These are phyloP conservation scores for Candida sp. DNA, from an alignment of 1,139 yeast genomes.

Conservation along the genomic window DNA sequence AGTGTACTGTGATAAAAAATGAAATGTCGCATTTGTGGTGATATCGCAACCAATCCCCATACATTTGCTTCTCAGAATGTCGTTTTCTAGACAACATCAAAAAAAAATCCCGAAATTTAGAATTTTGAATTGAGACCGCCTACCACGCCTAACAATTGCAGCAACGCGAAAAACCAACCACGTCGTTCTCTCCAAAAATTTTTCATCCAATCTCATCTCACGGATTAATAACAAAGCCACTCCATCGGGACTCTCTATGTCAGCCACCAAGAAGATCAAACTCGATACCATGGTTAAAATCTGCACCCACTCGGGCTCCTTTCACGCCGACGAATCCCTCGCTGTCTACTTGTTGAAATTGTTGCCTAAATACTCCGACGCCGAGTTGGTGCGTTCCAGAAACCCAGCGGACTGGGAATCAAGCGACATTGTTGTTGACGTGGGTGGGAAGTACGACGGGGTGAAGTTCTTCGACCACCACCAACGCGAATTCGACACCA, in stretches of 20 bases:
- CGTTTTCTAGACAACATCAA: too few relatives aligned
- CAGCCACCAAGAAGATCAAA: slow-evolving; percentile 16
- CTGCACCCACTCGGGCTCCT: slow-evolving; percentile 94
- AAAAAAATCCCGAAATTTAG: too few relatives aligned
- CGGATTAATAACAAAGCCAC: neutral
- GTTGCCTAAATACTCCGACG: slow-evolving; percentile 70
- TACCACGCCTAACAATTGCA: neutral
- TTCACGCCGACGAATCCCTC: slow-evolving; percentile 98
- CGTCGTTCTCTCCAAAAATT: neutral
- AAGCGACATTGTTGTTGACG: slow-evolving; percentile 95
- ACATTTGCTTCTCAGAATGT: too few relatives aligned
- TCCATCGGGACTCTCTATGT: slow-evolving; percentile 9
- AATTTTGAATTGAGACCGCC: too few relatives aligned
- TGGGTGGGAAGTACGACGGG: slow-evolving; percentile 92
- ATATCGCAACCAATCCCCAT: too few relatives aligned
- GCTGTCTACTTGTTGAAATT: slow-evolving; percentile 87
- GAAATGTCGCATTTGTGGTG: too few relatives aligned
- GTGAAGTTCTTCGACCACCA: slow-evolving; percentile 93
- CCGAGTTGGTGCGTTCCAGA: slow-evolving; percentile 81
- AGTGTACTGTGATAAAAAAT: too few relatives aligned
- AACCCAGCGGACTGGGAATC: slow-evolving; percentile 81
- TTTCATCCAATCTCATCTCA: slow-evolving; percentile 4
- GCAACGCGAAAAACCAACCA: neutral
- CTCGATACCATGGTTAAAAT: slow-evolving; percentile 45
- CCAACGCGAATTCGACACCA: slow-evolving; percentile 65